Evolutionary conservation across 139 green algal genomes (phyloP).

Genomic region (Yamagishiella unicocca): DNA sequence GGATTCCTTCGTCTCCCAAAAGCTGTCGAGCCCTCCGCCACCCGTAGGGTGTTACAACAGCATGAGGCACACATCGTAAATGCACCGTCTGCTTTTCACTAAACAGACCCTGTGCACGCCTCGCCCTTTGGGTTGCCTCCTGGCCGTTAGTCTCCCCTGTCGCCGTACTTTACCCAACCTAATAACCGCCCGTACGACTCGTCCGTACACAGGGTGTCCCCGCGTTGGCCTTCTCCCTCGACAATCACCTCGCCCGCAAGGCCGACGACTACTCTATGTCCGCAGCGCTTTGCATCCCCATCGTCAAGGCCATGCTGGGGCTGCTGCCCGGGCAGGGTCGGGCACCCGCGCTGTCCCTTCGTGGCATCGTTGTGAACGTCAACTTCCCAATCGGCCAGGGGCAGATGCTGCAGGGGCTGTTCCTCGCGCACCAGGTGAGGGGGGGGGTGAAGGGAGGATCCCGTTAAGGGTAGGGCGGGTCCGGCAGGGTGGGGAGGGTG

Average conservation of each 20-base stretch:
- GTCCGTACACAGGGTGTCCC: constrained; percentile 75
- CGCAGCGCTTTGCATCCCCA: constrained; percentile 48
- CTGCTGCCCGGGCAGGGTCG: constrained; percentile 39
- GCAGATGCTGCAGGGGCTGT: constrained; percentile 47
- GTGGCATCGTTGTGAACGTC: constrained; percentile 67
- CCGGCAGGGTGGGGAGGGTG: neutral
- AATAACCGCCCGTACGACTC: no score
- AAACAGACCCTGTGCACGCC: no score
- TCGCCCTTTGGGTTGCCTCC: no score
- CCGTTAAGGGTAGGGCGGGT: neutral
- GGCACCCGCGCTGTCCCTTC: neutral
- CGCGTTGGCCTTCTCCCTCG: constrained; percentile 76
- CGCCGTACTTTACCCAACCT: no score
- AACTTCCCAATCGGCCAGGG: constrained; percentile 64
- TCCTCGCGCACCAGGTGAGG: constrained; percentile 37
- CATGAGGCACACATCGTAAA: no score
- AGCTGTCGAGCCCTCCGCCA: no score
- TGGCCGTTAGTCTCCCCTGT: no score
- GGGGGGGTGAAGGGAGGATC: neutral
- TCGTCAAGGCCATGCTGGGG: constrained; percentile 64
- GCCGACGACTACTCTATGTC: constrained; percentile 68
- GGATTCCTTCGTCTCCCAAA: no score
- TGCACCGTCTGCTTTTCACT: no score
- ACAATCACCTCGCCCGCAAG: constrained; percentile 71
- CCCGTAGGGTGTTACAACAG: no score